A percentile compares a stretch with the other conserved stretches of the same genome.
phyloP scores from a whole-genome alignment of 345 rosid genomes.

The Mangifera indica region DNA sequence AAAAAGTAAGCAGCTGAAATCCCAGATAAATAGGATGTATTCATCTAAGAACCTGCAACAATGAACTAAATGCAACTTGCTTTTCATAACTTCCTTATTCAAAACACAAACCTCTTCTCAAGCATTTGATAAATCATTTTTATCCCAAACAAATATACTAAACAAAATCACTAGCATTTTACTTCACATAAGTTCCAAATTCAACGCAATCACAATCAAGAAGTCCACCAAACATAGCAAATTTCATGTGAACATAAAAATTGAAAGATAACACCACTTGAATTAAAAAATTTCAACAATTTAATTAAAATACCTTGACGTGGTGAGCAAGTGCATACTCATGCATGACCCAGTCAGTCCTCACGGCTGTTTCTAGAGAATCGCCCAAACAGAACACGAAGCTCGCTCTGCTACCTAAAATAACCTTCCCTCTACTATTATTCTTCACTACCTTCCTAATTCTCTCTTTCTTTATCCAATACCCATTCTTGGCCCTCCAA shows the following conservation, averaged over 20 bases:
- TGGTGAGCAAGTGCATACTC: conserved; percentile 45
- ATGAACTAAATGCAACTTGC: neutral
- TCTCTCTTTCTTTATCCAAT: conserved; percentile 41
- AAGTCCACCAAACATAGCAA: neutral
- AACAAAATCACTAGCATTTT: neutral
- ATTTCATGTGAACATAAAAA: neutral
- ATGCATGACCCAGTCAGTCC: conserved; percentile 48
- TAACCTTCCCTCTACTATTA: conserved; percentile 23
- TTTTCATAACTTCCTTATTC: neutral
- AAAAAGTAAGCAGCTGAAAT: neutral
- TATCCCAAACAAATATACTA: neutral
- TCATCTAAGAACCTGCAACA: neutral
- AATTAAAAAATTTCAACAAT: neutral
- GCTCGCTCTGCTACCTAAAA: conserved; percentile 35
- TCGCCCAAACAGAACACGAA: conserved; percentile 42
- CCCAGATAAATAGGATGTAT: neutral
- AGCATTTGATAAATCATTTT: conserved; percentile 1
- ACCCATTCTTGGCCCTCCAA: conserved; percentile 42
- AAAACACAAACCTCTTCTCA: neutral
- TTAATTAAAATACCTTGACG: conserved; percentile 31
- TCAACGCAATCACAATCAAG: neutral
- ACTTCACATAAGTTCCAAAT: neutral
- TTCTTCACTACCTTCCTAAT: conserved; percentile 31
- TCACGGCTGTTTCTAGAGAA: conserved; percentile 27
- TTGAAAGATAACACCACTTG: neutral